Percentiles rank a stretch among this genome's conserved stretches.
Conservation (phyloP, 768 basidiomycete species). For the Kwoniella dejecticola region DNA sequence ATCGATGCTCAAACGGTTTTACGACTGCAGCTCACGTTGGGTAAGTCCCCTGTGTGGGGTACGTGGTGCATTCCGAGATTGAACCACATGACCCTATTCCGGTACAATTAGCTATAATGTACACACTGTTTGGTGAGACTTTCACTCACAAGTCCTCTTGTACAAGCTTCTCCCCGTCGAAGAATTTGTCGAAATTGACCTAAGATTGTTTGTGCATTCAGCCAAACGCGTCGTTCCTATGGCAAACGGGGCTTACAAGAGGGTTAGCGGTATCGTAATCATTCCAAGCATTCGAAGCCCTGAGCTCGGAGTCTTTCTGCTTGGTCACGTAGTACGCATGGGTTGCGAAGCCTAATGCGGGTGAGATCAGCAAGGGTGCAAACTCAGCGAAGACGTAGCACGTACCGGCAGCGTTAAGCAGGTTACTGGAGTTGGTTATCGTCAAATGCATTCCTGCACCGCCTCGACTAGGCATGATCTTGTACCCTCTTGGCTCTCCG, state of each 20-base stretch:
- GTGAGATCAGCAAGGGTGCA: too few relatives aligned
- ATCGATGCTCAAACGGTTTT: too few relatives aligned
- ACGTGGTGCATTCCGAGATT: conserved; percentile 53
- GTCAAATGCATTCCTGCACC: conserved; percentile 42
- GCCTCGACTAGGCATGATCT: conserved; percentile 47
- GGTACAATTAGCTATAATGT: background rate
- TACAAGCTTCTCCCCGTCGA: conserved; percentile 50
- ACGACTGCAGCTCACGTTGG: conserved; percentile 49
- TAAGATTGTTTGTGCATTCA: conserved; percentile 28
- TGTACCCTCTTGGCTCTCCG: conserved; percentile 52
- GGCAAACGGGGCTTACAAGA: conserved; percentile 14
- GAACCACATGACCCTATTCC: conserved; percentile 34
- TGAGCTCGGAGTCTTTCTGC: conserved; percentile 45
- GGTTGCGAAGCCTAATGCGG: conserved; percentile 31
- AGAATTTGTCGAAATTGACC: conserved; percentile 51
- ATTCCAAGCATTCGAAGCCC: conserved; percentile 34
- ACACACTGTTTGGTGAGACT: background rate
- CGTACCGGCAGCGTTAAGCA: conserved; percentile 35
- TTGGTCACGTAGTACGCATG: conserved; percentile 49
- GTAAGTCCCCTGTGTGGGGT: conserved; percentile 47
- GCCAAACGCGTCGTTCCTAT: background rate
- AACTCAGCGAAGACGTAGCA: too few relatives aligned
- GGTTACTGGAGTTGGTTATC: conserved; percentile 48
- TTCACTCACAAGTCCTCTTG: conserved; percentile 51
- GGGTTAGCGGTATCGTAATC: conserved; percentile 43